phyloP scores from a whole-genome alignment of 495 filamentous ascomycete species.

The Elasticomyces elasticus region DNA sequence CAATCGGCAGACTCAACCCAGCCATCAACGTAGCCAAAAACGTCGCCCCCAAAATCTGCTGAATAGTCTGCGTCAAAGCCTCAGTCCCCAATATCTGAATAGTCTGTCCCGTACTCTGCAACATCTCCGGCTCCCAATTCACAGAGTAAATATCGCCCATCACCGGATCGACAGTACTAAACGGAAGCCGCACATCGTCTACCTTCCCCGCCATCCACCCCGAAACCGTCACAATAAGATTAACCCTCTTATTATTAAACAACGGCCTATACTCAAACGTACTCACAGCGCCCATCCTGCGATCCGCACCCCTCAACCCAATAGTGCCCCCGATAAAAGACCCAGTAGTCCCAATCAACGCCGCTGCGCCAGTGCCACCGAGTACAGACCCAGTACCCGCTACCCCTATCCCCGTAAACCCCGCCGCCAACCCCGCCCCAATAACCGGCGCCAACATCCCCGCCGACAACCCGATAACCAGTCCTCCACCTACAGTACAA shows the following conservation, averaged over 20 bases:
- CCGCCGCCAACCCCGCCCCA: slow-evolving; percentile 85
- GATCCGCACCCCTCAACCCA: slow-evolving; percentile 70
- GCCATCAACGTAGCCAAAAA: slow-evolving; percentile 84
- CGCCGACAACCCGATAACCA: slow-evolving; percentile 93
- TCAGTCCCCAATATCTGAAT: slow-evolving; percentile 98
- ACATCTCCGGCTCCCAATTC: slow-evolving; percentile 96
- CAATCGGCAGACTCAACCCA: slow-evolving; percentile 81
- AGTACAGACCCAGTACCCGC: slow-evolving; percentile 81
- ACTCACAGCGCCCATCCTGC: slow-evolving; percentile 79
- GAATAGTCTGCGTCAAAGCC: slow-evolving; percentile 89
- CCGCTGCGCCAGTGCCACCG: slow-evolving; percentile 84
- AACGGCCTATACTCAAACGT: slow-evolving; percentile 96
- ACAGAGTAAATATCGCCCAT: slow-evolving; percentile 99
- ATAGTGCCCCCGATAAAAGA: slow-evolving; percentile 80
- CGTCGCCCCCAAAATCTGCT: slow-evolving; percentile 89
- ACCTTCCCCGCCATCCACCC: slow-evolving; percentile 99
- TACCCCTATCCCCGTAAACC: slow-evolving; percentile 90
- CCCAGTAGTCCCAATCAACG: slow-evolving; percentile 82
- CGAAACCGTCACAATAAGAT: slow-evolving; percentile 88
- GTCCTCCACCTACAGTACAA: slow-evolving; percentile 86
- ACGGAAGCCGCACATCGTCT: slow-evolving; percentile 91
- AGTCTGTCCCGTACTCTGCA: slow-evolving; percentile 91
- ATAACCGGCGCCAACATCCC: slow-evolving; percentile 89
- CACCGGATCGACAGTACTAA: slow-evolving; percentile 87
- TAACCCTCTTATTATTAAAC: slow-evolving; percentile 95